A percentile compares a stretch with the other conserved stretches of the same genome.
Evolutionary conservation across 2,329 filamentous ascomycete species (phyloP).

Genomic region (Purpureocillium takamizusanense): DNA sequence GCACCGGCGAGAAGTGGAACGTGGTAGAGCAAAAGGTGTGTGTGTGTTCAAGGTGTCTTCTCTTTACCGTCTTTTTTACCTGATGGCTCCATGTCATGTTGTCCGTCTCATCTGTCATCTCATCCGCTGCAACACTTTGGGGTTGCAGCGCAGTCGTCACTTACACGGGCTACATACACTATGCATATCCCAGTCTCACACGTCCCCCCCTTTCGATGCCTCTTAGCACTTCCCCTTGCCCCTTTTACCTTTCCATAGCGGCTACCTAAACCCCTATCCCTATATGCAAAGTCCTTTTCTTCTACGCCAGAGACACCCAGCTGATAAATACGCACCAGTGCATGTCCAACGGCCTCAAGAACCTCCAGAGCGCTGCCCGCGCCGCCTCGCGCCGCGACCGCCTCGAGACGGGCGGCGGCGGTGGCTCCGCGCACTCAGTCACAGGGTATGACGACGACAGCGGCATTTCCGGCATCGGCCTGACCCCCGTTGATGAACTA

Average conservation of each 20-base stretch:
- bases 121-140: too few relatives aligned
- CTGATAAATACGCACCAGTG: constrained; percentile 34
- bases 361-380: constrained; percentile 61
- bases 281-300: neutral
- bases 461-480: constrained; percentile 54
- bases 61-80: too few relatives aligned
- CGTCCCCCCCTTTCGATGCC: too few relatives aligned
- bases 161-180: too few relatives aligned
- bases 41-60: too few relatives aligned
- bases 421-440: constrained; percentile 16
- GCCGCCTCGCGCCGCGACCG: constrained; percentile 58
- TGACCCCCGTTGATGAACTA: constrained; percentile 50
- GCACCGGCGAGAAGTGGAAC: constrained; percentile 76
- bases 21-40: constrained; percentile 54
- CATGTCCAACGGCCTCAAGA: constrained; percentile 77
- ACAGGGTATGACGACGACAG: constrained; percentile 59
- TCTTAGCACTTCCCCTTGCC: too few relatives aligned
- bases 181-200: too few relatives aligned
- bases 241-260: too few relatives aligned
- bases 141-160: too few relatives aligned
- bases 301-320: neutral
- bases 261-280: too few relatives aligned
- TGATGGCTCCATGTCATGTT: too few relatives aligned
- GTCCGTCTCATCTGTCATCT: too few relatives aligned
- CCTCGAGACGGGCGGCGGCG: constrained; percentile 31